A percentile compares a stretch with the other conserved stretches of the same genome.
Conservation (phyloP, 495 filamentous ascomycete genomes). For the Podospora anserina region DNA sequence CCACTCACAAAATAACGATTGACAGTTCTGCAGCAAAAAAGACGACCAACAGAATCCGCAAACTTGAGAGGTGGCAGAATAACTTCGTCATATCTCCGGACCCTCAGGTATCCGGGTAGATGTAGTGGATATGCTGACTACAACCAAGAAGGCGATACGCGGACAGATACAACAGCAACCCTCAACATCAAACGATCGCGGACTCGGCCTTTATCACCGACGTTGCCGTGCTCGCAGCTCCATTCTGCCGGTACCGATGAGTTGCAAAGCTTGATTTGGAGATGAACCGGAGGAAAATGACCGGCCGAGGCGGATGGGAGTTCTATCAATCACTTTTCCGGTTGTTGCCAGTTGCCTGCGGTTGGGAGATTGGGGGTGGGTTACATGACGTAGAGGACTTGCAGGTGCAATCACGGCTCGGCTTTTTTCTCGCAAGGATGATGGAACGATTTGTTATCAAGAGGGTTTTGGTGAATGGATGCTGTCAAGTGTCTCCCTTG, state of each 20-base stretch:
- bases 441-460: neutral
- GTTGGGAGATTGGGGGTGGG: neutral
- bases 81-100: no score
- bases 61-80: no score
- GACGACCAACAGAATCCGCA: no score
- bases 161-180: no score
- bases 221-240: no score
- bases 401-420: neutral
- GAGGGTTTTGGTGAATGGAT: no score
- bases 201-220: neutral
- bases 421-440: neutral
- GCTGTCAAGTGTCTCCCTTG: no score
- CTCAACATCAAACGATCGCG: no score
- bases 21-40: no score
- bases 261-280: neutral
- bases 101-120: no score
- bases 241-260: neutral
- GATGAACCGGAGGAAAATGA: neutral
- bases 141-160: no score
- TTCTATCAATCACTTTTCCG: neutral
- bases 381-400: neutral
- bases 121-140: no score
- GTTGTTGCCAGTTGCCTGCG: neutral
- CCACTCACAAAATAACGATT: neutral
- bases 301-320: neutral